phyloP scores from a whole-genome alignment of 2,329 filamentous ascomycete genomes.

The Fusarium secorum region DNA sequence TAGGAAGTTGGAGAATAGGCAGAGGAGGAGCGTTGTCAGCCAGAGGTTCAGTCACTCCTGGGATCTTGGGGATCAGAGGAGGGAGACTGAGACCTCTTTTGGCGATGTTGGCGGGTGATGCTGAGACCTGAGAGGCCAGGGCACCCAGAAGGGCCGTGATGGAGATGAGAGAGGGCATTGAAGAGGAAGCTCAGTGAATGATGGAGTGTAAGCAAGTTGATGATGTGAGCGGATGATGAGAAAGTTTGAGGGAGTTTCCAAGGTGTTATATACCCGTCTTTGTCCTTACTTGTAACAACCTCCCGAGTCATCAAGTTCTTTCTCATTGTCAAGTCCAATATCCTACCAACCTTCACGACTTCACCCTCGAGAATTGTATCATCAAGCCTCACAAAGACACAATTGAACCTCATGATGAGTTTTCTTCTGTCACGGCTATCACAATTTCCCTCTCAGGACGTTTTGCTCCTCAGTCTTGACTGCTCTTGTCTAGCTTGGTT shows the following conservation, averaged over 20 bases:
- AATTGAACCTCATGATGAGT: slow-evolving; percentile 5
- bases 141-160: slow-evolving; percentile 28
- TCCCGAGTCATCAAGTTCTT: neutral
- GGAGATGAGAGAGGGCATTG: slow-evolving; percentile 33
- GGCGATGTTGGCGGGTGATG: slow-evolving; percentile 16
- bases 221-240: slow-evolving; percentile 23
- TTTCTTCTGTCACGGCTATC: slow-evolving; percentile 8
- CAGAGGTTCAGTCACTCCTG: slow-evolving; percentile 66
- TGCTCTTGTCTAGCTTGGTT: slow-evolving; percentile 18
- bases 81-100: slow-evolving; percentile 52
- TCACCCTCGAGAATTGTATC: slow-evolving; percentile 23
- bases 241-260: slow-evolving; percentile 35
- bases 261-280: slow-evolving; percentile 24
- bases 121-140: slow-evolving; percentile 26
- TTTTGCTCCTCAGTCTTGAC: neutral
- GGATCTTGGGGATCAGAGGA: slow-evolving; percentile 65
- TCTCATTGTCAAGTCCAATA: neutral
- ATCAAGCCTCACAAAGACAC: slow-evolving; percentile 35
- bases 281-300: neutral
- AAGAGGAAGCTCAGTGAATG: neutral
- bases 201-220: slow-evolving; percentile 30
- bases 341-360: neutral
- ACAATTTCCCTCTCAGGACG: slow-evolving; percentile 20
- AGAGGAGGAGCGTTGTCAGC: slow-evolving; percentile 58
- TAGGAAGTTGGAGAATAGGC: slow-evolving; percentile 66